Evolutionary conservation across 2,329 filamentous ascomycete genomes (phyloP).

Genomic region (Cordyceps javanica): DNA sequence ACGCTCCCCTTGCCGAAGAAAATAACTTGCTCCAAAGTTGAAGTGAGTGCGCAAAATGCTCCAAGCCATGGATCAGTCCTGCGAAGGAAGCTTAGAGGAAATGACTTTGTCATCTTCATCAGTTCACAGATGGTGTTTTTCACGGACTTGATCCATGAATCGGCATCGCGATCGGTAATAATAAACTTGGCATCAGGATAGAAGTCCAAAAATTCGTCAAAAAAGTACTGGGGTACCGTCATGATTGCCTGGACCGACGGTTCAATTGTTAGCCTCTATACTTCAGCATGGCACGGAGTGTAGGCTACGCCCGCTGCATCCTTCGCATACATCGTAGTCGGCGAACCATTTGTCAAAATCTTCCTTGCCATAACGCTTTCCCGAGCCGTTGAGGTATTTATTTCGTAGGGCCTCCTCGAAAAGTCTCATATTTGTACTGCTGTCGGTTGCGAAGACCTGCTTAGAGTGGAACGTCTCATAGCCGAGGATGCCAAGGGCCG

Average conservation of each 20-base stretch:
- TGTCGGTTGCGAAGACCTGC: conserved; percentile 22
- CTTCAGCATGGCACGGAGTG: not conserved
- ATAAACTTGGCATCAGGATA: conserved; percentile 32
- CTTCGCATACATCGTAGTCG: conserved; percentile 26
- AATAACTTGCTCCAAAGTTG: not conserved
- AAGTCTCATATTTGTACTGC: conserved; percentile 19
- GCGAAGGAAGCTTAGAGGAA: conserved; percentile 11
- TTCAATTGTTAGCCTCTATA: not conserved
- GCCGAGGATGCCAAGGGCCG: conserved; percentile 27
- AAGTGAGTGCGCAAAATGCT: not conserved
- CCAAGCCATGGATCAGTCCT: not conserved
- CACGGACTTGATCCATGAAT: conserved; percentile 28
- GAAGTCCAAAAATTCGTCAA: conserved; percentile 22
- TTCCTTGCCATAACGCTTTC: conserved; percentile 25
- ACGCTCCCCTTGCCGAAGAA: not conserved
- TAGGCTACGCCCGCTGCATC: not conserved
- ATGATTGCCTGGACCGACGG: not conserved
- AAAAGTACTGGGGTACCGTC: conserved; percentile 19
- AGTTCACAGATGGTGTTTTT: conserved; percentile 20
- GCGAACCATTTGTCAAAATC: conserved; percentile 36
- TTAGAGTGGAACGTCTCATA: conserved; percentile 30
- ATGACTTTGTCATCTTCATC: not conserved
- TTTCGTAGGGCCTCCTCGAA: conserved; percentile 25
- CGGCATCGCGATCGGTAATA: conserved; percentile 28
- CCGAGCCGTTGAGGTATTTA: conserved; percentile 21